phyloP scores from a whole-genome alignment of 345 rosid species.

The Lumnitzera littorea region DNA sequence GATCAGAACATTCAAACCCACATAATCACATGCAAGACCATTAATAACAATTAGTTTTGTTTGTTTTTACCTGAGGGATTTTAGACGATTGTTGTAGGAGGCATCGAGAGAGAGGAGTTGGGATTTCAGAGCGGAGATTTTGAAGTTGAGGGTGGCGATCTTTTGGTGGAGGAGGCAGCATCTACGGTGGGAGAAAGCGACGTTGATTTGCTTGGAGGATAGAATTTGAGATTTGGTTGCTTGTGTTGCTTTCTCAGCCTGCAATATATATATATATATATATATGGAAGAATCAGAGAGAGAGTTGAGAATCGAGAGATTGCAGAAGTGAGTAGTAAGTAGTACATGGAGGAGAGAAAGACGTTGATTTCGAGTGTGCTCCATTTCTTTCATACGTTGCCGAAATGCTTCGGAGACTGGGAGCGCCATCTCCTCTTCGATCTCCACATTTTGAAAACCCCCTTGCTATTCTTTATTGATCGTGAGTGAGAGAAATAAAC shows the following conservation, averaged over 20 bases:
- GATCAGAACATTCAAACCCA: background rate
- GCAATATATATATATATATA: background rate
- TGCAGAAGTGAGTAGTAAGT: too few relatives aligned
- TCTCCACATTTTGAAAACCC: too few relatives aligned
- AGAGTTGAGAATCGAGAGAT: background rate
- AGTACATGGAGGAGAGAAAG: constrained; percentile 57
- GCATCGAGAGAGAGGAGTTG: constrained; percentile 33
- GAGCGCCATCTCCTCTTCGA: constrained; percentile 41
- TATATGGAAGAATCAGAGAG: background rate
- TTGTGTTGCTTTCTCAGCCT: constrained; percentile 69
- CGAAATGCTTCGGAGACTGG: constrained; percentile 38
- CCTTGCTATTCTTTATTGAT: too few relatives aligned
- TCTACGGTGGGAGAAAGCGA: constrained; percentile 40
- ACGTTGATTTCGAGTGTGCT: constrained; percentile 51
- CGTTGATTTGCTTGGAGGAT: constrained; percentile 31
- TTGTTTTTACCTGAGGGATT: constrained; percentile 28
- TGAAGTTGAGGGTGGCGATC: constrained; percentile 44
- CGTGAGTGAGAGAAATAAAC: too few relatives aligned
- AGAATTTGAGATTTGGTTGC: constrained; percentile 34
- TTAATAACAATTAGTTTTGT: too few relatives aligned
- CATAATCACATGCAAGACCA: background rate
- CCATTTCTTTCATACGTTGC: constrained; percentile 65
- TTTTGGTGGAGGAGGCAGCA: constrained; percentile 51
- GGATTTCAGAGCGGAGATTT: constrained; percentile 45
- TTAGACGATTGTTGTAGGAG: constrained; percentile 20